Base-by-base conservation (phyloP, 345 rosid genomes). In the Dipteronia sinensis region DNA sequence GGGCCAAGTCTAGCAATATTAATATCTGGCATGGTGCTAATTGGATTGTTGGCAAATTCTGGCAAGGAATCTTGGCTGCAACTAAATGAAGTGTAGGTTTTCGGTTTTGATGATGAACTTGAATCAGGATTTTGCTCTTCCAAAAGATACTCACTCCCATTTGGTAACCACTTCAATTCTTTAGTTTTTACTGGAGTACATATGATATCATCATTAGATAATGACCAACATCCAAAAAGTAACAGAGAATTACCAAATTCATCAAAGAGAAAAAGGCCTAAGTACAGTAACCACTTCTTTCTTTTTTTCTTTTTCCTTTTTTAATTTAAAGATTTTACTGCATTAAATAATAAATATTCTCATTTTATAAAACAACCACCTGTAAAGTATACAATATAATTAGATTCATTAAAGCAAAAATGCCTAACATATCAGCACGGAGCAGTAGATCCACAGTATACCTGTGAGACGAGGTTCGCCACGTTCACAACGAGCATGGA, bases 1-100 rank as follows among this genome's bases (percentile, higher is more conserved):
- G 92, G 89, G 74, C 93, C 95, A 64, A 96, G 95, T 83, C 90
- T 94, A 63, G 97, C 90, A 76, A 96, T 68, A 69, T 89, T 86
- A 71, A 96, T 92, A 65, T 90, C 90, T 10, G 84, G 66, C 69
- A 84, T 76, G 20, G 90, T 84, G 13, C 76, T 47, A 80, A 94
- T 87, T 11, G 91, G 93, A 76, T 84, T 88, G 79, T 71, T 72
- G 49, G 84, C 81, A 78, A 95, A 88, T 78, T 90, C 89, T 0
- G 93, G 90, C 34, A 86, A 34, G 42, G 84, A 83, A 58, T 84
- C 94, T 82, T 92, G 99, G 68, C 94, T 83, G 72, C 86, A 82
- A 73, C 80, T 84, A 72, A 92, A 95, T 19, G 87, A 89, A 82
- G 98, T 90, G 80, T 89, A 92, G 58, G 97, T 92, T 77, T 86